Base-by-base conservation (phyloP, 2,329 filamentous ascomycete genomes). In the Neoarthrinium moseri region DNA sequence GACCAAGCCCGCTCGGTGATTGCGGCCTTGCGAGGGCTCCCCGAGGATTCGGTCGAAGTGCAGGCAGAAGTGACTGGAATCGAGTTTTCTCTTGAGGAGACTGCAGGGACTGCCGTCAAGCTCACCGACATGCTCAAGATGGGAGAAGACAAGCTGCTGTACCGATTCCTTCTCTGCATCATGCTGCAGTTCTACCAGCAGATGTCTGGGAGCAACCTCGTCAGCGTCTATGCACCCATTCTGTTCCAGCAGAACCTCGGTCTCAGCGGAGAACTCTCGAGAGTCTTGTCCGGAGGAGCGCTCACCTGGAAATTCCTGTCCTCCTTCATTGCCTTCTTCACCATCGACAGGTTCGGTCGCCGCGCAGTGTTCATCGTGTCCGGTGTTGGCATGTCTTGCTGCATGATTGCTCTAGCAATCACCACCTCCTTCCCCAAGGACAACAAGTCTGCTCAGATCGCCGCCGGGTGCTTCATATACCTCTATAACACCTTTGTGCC, bases 401-500 rank as follows among this genome's bases (percentile, higher is more conserved):
- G 76, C 60, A 81, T 81, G 78, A 52, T 74, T 5, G 68, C 71
- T 3, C 65, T 83, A 8, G 74, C 77, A 4, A 66, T 80, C 26
- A 68, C 73, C 5, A 79, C 74, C 3, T 77, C 70, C 17, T 74
- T 72, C 55, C 67, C 71, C 11, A 64, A 60, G 24, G 58, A 61
- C 12, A 75, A 77, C 60, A 65, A 64, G 3, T 48, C 65, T 2
- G 71, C 78, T 2, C 70, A 75, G 49, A 72, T 81, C 33, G 72
- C 70, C 0, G 75, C 75, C 1, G 76, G 74, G 1, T 70, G 77
- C 50, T 81, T 81, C 60, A 70, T 83, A 39, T 83, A 78, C 60
- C 60, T 80, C 37, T 84, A 79, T 66, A 78, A 81, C 61, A 78
- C 75, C 53, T 82, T 83, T 61, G 75, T 81, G 35, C 77, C 76